A percentile compares a stretch with the other conserved stretches of the same genome.
These are phyloP conservation scores for Barnettozyma salicaria DNA, from an alignment of 805 yeast species.

Conservation along the genomic window DNA sequence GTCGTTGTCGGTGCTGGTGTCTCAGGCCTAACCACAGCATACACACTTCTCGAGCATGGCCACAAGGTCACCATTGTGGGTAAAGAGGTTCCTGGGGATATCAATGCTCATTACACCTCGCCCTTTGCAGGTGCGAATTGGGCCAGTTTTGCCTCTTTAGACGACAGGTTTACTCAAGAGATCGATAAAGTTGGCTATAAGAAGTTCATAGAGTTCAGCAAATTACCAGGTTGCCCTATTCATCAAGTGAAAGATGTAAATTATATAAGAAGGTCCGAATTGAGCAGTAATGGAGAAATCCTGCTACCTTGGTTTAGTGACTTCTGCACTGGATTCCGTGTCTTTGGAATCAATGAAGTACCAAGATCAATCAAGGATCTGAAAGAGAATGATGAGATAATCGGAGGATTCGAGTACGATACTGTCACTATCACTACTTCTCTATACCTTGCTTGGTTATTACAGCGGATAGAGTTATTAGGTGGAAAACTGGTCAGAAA, in stretches of 20 bases:
- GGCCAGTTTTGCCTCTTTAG: constrained; percentile 48
- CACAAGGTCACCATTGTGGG: constrained; percentile 40
- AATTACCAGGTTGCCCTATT: constrained; percentile 45
- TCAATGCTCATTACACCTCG: constrained; percentile 48
- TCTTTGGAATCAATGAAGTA: constrained; percentile 29
- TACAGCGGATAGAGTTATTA: constrained; percentile 36
- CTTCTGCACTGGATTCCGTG: constrained; percentile 36
- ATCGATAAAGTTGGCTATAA: constrained; percentile 45
- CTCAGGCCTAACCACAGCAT: constrained; percentile 50
- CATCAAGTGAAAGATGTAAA: constrained; percentile 20
- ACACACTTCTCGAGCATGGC: constrained; percentile 34
- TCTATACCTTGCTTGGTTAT: constrained; percentile 47
- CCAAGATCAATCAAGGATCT: constrained; percentile 10
- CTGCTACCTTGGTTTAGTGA: constrained; percentile 44
- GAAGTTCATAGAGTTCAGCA: constrained; percentile 41
- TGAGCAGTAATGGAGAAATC: constrained; percentile 13
- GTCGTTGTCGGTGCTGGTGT: constrained; percentile 39
- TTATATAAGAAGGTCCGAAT: constrained; percentile 15
- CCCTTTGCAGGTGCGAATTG: constrained; percentile 75
- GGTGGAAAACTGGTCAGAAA: constrained; percentile 47
- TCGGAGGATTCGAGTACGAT: constrained; percentile 44
- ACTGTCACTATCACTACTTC: constrained; percentile 57
- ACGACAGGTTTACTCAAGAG: constrained; percentile 34
- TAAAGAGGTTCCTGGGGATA: constrained; percentile 51
- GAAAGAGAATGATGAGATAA: constrained; percentile 13